Evolutionary conservation across 208 protist species (phyloP), one percentile per base, ranked within the genome.

Genomic region (Endotrypanum monterogeii): DNA sequence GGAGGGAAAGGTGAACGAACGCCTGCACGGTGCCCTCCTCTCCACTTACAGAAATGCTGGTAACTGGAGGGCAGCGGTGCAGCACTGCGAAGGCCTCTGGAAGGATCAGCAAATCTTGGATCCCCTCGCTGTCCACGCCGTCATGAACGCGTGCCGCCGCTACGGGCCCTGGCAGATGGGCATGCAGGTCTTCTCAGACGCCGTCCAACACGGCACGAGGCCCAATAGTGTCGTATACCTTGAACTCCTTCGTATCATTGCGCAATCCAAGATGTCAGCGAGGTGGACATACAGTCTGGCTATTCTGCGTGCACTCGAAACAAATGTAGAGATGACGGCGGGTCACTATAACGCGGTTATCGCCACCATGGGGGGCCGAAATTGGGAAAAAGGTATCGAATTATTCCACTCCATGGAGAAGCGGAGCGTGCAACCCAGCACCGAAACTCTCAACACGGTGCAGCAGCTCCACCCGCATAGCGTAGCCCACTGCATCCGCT

Each of bases 311-410:
- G 89, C 86, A 8, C 76, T 95, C 50, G 67, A 87, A 37, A 87
- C 83, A 9, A 86, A 80, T 35, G 70, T 89, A 12, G 90, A 95
- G 46, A 58, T 91, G 41, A 97, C 90, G 2, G 93, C 90, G 23
- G 93, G 93, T 20, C 88, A 92, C 73, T 97, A 90, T 79, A 97
- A 97, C 78, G 86, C 93, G 16, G 87, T 87, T 14, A 72, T 97
- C 16, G 62, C 83, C 28, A 92, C 89, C 52, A 80, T 97, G 79
- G 80, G 84, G 3, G 86, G 86, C 30, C 67, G 71, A 0, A 68
- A 67, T 32, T 94, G 87, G 90, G 62, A 79, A 63, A 85, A 88
- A 69, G 90, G 86, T 28, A 74, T 94, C 8, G 55, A 70, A 51
- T 73, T 97, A 30, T 97, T 89, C 72, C 78, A 93, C 50, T 25